phyloP scores from a whole-genome alignment of 106 monocot genomes.

The Xerophyta viscosa region DNA sequence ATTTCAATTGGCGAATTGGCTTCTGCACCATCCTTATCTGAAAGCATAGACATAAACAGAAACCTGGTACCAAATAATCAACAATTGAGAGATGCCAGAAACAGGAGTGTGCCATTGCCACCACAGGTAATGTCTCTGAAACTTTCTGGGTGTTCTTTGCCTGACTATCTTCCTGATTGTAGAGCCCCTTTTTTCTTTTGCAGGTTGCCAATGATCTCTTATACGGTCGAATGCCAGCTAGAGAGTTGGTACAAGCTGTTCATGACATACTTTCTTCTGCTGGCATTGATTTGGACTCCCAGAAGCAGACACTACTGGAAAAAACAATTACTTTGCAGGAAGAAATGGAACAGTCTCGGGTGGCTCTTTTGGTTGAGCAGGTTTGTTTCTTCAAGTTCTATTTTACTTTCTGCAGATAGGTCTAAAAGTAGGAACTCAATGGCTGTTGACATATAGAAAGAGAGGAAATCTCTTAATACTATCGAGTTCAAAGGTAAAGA shows the following conservation, averaged over 20 bases:
- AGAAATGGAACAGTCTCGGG: conserved; percentile 73
- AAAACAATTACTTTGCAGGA: conserved; percentile 76
- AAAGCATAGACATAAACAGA: conserved; percentile 9
- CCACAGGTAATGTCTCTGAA: conserved; percentile 23
- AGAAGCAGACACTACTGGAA: conserved; percentile 73
- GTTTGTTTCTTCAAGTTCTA: conserved; percentile 27
- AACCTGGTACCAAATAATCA: conserved; percentile 13
- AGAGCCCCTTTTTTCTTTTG: conserved; percentile 4
- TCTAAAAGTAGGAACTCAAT: too few relatives aligned
- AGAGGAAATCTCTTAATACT: too few relatives aligned
- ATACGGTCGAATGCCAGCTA: conserved; percentile 69
- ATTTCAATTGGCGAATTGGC: conserved; percentile 45
- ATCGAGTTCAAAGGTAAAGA: too few relatives aligned
- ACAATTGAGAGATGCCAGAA: conserved; percentile 11
- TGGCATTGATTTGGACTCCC: conserved; percentile 68
- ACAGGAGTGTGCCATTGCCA: conserved; percentile 3
- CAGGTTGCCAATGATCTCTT: conserved; percentile 37
- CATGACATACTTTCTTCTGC: conserved; percentile 90
- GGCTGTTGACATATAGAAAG: too few relatives aligned
- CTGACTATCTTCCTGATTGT: too few relatives aligned
- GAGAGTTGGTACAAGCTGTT: conserved; percentile 82
- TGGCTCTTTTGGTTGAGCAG: conserved; percentile 90
- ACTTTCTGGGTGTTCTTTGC: too few relatives aligned
- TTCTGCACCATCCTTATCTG: conserved; percentile 17
- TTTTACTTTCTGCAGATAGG: too few relatives aligned